Evolutionary conservation across 352 stramenopile genomes (phyloP), one percentile per base, ranked within the genome.

Genomic region (Phytophthora agathidicida): DNA sequence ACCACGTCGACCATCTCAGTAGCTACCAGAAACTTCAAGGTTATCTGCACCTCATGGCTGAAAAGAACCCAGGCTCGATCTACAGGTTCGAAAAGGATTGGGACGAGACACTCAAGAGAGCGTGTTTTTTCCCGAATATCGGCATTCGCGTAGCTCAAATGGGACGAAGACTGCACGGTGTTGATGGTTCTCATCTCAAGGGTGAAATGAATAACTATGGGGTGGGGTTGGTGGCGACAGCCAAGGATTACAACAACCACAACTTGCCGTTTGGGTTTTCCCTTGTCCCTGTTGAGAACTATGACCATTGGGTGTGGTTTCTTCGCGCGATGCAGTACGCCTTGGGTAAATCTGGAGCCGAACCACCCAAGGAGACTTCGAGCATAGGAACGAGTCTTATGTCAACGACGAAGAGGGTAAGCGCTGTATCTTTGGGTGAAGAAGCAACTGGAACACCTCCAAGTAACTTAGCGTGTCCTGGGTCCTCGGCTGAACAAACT

Each of bases 211-310:
- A 77, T 26, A 43, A 59, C 4, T 46, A 41, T 3, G 57, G 70
- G 2, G 60, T 70, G 5, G 61, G 57, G 54, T 28, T 78, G 1
- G 37, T 54, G 0, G 57, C 65, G 1, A 71, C 65, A 0, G 20
- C 55, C 0, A 76, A 80, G 33, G 66, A 76, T 17, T 68, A 20
- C 36, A 58, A 67, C 52, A 35, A 62, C 19, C 38, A 68, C 10
- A 69, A 69, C 11, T 13, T 69, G 0, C 31, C 35, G 0, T 62
- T 76, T 11, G 53, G 2, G 0, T 57, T 76, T 32, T 43, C 62
- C 5, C 30, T 76, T 1, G 55, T 74, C 7, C 48, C 30, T 1
- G n/a, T 39, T 0, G 58, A 71, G 20, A 60, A 71, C 16, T 58
- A 61, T 7, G 51, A 80, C 1, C n/a, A 49, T 7, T 49, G 42